Evolutionary conservation across 2,329 filamentous ascomycete species (phyloP).

Genomic region (Colletotrichum lentis): DNA sequence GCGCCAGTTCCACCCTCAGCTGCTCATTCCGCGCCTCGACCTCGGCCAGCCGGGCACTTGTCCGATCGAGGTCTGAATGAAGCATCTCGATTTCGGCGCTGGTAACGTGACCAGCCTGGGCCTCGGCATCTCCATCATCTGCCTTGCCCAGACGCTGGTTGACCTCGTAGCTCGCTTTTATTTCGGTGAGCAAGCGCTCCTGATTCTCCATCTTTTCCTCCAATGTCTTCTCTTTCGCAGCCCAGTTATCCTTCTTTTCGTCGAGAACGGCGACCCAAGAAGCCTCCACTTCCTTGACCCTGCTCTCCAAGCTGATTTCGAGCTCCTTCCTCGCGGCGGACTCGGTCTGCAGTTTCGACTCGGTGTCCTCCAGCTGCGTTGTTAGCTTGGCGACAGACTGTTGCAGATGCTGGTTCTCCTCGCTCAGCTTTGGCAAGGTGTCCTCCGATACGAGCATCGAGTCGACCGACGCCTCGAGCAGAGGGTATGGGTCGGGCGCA

Average conservation of each 20-base stretch:
- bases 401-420: conserved; percentile 89
- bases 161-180: conserved; percentile 97
- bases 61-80: conserved; percentile 88
- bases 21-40: conserved; percentile 95
- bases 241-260: conserved; percentile 97
- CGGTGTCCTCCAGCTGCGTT: conserved; percentile 81
- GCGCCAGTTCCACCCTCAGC: conserved; percentile 86
- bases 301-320: conserved; percentile 78
- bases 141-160: conserved; percentile 85
- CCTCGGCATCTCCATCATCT: conserved; percentile 67
- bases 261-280: conserved; percentile 90
- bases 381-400: conserved; percentile 78
- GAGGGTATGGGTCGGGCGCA: conserved; percentile 93
- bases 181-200: conserved; percentile 88
- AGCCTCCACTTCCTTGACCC: conserved; percentile 86
- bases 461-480: conserved; percentile 95
- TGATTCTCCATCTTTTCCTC: conserved; percentile 96
- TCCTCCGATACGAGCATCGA: conserved; percentile 92
- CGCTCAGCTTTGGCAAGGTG: conserved; percentile 85
- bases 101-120: conserved; percentile 71
- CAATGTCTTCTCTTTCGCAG: conserved; percentile 86
- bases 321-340: conserved; percentile 74
- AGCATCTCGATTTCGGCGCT: conserved; percentile 95
- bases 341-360: conserved; percentile 82
- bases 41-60: conserved; percentile 85